These are phyloP conservation scores for Lepiota venenata DNA, from an alignment of 768 basidiomycete species.

Conservation along the genomic window DNA sequence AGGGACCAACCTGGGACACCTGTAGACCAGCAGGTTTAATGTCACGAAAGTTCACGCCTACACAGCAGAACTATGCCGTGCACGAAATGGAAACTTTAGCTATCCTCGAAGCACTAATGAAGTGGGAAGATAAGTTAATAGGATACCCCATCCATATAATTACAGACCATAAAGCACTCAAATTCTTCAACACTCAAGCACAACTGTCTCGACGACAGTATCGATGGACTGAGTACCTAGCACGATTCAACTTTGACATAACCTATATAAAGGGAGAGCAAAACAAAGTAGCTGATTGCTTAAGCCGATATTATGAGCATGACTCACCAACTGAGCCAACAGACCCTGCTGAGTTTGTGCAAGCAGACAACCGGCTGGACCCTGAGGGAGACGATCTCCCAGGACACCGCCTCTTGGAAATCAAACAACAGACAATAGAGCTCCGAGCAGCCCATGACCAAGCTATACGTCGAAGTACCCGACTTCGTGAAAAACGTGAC, in stretches of 20 bases:
- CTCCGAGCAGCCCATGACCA: no score
- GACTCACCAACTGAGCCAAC: conserved; percentile 15
- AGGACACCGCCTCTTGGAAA: no score
- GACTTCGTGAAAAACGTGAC: no score
- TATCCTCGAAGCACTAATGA: no score
- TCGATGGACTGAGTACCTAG: conserved; percentile 29
- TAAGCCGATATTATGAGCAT: conserved; percentile 28
- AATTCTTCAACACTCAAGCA: conserved; percentile 25
- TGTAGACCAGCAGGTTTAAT: conserved; percentile 26
- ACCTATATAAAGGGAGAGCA: conserved; percentile 20
- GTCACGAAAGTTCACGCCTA: conserved; percentile 23
- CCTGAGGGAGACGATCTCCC: no score
- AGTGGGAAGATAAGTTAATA: conserved; percentile 28
- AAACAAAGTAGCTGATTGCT: conserved; percentile 26
- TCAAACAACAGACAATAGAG: no score
- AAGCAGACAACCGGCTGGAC: no score
- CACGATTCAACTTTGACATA: no score
- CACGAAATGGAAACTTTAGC: no score
- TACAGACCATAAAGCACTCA: conserved; percentile 19
- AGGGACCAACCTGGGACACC: no score
- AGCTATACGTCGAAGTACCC: no score
- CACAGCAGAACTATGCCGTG: conserved; percentile 28
- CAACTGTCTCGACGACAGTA: conserved; percentile 17
- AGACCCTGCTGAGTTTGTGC: conserved; percentile 19
- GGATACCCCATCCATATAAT: conserved; percentile 21